phyloP scores from a whole-genome alignment of 1,139 yeast species.

The Pichia sp. region DNA sequence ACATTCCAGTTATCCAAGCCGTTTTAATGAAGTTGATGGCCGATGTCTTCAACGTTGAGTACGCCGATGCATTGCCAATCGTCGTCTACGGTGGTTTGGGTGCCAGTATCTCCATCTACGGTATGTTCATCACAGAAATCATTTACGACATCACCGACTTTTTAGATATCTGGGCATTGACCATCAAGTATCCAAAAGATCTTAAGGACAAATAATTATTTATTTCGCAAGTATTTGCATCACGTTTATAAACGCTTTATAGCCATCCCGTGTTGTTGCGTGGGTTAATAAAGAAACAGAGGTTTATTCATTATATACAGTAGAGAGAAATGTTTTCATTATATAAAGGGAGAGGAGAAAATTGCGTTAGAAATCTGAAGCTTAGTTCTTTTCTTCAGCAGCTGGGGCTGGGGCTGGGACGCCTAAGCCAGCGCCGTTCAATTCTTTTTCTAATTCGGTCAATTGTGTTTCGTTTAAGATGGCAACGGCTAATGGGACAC shows the following conservation, averaged over 20 bases:
- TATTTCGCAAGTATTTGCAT: neutral
- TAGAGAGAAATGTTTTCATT: conserved; percentile 1
- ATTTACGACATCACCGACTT: conserved; percentile 79
- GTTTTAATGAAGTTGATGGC: conserved; percentile 41
- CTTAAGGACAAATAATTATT: conserved; percentile 4
- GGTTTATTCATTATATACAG: conserved; percentile 12
- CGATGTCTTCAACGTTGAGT: conserved; percentile 40
- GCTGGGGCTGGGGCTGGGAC: conserved; percentile 63
- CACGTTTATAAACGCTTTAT: neutral
- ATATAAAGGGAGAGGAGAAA: neutral
- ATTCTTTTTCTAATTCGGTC: conserved; percentile 89
- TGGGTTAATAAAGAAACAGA: conserved; percentile 4
- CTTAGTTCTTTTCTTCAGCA: conserved; percentile 14
- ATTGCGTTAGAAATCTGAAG: neutral
- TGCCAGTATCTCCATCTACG: conserved; percentile 70
- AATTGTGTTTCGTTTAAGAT: conserved; percentile 91
- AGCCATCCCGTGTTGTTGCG: no score
- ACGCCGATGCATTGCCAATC: conserved; percentile 41
- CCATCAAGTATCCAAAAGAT: conserved; percentile 67
- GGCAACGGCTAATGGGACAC: conserved; percentile 90
- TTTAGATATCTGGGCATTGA: conserved; percentile 81
- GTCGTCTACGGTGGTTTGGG: conserved; percentile 77
- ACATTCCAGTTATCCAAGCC: conserved; percentile 61
- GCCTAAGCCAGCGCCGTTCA: conserved; percentile 75
- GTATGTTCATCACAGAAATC: conserved; percentile 77